These are phyloP conservation scores for Ostreobium quekettii DNA, from an alignment of 139 green algal genomes.

Conservation along the genomic window DNA sequence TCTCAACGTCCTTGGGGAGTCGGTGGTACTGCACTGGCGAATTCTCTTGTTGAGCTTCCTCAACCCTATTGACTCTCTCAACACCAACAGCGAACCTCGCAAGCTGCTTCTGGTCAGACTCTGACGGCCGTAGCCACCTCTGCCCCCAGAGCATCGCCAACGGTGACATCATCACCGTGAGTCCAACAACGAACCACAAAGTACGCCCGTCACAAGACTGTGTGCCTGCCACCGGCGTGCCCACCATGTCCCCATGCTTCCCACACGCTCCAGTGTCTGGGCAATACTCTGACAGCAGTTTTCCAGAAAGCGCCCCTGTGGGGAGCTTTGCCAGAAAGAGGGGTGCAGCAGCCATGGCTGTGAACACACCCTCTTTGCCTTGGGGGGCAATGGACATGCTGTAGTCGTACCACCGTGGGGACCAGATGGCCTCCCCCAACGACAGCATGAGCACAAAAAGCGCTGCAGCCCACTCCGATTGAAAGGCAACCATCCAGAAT, in stretches of 20 bases:
- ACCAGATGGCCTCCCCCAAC: conserved; percentile 46
- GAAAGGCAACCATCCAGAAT: conserved; percentile 38
- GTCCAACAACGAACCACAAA: conserved; percentile 32
- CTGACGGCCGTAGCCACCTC: conserved; percentile 18
- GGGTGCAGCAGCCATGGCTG: conserved; percentile 33
- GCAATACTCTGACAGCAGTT: conserved; percentile 35
- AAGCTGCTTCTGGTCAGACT: too few species aligned
- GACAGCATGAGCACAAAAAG: conserved; percentile 49
- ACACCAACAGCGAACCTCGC: too few species aligned
- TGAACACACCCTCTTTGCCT: conserved; percentile 44
- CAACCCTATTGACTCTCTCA: too few species aligned
- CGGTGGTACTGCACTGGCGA: too few species aligned
- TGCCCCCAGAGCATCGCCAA: conserved; percentile 23
- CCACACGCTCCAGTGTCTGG: conserved; percentile 23
- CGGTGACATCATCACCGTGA: conserved; percentile 29
- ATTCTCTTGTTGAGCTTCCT: too few species aligned
- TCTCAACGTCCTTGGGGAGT: too few species aligned
- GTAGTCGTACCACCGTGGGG: conserved; percentile 48
- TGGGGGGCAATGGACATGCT: conserved; percentile 41
- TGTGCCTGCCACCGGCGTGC: neutral
- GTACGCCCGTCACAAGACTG: conserved; percentile 21
- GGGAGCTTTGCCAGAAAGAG: conserved; percentile 46
- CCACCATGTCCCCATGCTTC: too few species aligned
- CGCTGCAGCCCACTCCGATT: conserved; percentile 26
- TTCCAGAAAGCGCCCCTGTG: conserved; percentile 37